phyloP scores from a whole-genome alignment of 495 filamentous ascomycete genomes.

The Cercophora sp. region DNA sequence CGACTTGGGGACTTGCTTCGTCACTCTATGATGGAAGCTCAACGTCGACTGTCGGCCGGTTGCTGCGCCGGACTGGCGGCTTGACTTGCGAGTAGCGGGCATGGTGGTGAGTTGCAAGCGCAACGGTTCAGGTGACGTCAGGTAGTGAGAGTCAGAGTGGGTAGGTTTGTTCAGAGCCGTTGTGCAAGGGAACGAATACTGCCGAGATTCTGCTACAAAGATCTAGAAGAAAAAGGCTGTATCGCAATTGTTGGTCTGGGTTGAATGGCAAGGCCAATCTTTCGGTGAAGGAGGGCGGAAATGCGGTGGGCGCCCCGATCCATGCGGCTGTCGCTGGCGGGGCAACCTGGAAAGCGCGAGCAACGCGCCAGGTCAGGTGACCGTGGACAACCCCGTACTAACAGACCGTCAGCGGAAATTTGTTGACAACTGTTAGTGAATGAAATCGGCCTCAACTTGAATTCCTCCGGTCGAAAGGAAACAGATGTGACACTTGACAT shows the following conservation, averaged over 20 bases:
- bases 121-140: constrained; percentile 21
- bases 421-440: too few species aligned
- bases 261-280: background rate
- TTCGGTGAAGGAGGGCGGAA: background rate
- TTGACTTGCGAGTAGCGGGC: constrained; percentile 63
- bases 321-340: constrained; percentile 23
- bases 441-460: too few species aligned
- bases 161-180: too few species aligned
- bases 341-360: constrained; percentile 26
- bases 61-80: constrained; percentile 41
- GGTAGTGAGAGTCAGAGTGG: too few species aligned
- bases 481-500: background rate
- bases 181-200: background rate
- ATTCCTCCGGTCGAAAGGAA: background rate
- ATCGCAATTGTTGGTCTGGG: too few species aligned
- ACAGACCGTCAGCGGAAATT: too few species aligned
- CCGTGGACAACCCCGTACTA: background rate
- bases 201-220: background rate
- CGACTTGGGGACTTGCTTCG: constrained; percentile 61
- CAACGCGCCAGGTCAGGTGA: constrained; percentile 27
- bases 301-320: background rate
- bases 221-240: too few species aligned
- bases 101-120: constrained; percentile 35
- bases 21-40: constrained; percentile 71
- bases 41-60: constrained; percentile 62